Evolutionary conservation across 768 basidiomycete genomes (phyloP).

Genomic region (Russula earlei): DNA sequence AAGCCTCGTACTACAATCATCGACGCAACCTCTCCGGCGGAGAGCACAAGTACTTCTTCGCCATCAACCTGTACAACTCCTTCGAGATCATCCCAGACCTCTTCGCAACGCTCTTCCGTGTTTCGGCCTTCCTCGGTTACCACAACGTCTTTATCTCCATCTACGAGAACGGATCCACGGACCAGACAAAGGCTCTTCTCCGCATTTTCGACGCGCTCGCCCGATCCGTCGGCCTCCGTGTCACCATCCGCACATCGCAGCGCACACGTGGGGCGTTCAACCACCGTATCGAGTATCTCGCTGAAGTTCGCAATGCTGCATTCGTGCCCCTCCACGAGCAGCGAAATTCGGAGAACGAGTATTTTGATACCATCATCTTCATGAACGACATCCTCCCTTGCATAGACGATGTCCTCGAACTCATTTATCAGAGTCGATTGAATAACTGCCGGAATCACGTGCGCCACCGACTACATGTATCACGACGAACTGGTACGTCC

Average conservation of each 20-base stretch:
- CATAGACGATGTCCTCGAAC: constrained; percentile 93
- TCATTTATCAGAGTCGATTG: constrained; percentile 87
- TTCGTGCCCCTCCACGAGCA: constrained; percentile 93
- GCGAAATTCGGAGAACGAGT: constrained; percentile 83
- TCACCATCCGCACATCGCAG: constrained; percentile 88
- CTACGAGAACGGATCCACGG: constrained; percentile 98
- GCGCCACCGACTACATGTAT: constrained; percentile 98
- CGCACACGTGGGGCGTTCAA: constrained; percentile 94
- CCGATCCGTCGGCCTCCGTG: constrained; percentile 79
- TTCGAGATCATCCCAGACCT: constrained; percentile 98
- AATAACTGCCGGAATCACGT: constrained; percentile 98
- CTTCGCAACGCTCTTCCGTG: constrained; percentile 91
- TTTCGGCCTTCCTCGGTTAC: constrained; percentile 85
- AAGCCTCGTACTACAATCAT: constrained; percentile 27
- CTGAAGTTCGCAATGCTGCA: constrained; percentile 98
- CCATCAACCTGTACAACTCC: constrained; percentile 98
- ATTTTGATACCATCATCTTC: constrained; percentile 94
- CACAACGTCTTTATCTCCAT: constrained; percentile 98
- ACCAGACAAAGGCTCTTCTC: constrained; percentile 95
- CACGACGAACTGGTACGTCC: constrained; percentile 79
- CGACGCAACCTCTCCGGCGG: constrained; percentile 32
- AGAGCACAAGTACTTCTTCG: constrained; percentile 98
- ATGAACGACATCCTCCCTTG: constrained; percentile 99
- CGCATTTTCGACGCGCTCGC: constrained; percentile 93
- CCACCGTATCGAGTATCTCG: constrained; percentile 99